A percentile compares a stretch with the other conserved stretches of the same genome.
Evolutionary conservation across 768 basidiomycete genomes (phyloP).

Genomic region (Saitozyma podzolica): DNA sequence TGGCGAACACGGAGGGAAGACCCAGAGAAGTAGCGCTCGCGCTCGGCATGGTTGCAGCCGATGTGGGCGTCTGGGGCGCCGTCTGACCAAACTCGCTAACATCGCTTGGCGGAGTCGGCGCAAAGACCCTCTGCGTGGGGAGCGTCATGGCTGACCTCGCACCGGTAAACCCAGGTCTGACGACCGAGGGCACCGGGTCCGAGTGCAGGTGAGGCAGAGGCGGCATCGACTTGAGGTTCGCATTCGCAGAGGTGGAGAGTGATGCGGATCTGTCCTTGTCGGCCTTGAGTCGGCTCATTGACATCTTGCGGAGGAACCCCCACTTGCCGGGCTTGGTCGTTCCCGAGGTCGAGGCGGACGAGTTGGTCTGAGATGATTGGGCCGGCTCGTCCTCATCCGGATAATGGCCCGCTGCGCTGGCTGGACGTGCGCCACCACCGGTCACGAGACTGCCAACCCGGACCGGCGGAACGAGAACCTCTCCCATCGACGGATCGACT

Average conservation of each 20-base stretch:
- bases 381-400: conserved; percentile 12
- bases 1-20: conserved; percentile 16
- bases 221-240: conserved; percentile 33
- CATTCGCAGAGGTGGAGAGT: conserved; percentile 28
- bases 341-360: conserved; percentile 18
- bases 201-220: conserved; percentile 26
- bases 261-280: conserved; percentile 20
- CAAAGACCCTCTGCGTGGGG: conserved; percentile 16
- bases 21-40: not conserved
- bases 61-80: conserved; percentile 8
- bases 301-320: conserved; percentile 99
- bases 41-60: conserved; percentile 4
- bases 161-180: conserved; percentile 24
- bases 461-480: not conserved
- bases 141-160: conserved; percentile 40
- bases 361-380: not conserved
- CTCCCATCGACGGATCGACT: not conserved
- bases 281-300: conserved; percentile 81
- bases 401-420: conserved; percentile 32
- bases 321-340: conserved; percentile 67
- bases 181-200: conserved; percentile 29
- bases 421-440: conserved; percentile 21
- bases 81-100: conserved; percentile 36
- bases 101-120: conserved; percentile 7
- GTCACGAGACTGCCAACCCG: conserved; percentile 29